Evolutionary conservation across 306 rosid species (phyloP).

Genomic region (Neltuma alba): DNA sequence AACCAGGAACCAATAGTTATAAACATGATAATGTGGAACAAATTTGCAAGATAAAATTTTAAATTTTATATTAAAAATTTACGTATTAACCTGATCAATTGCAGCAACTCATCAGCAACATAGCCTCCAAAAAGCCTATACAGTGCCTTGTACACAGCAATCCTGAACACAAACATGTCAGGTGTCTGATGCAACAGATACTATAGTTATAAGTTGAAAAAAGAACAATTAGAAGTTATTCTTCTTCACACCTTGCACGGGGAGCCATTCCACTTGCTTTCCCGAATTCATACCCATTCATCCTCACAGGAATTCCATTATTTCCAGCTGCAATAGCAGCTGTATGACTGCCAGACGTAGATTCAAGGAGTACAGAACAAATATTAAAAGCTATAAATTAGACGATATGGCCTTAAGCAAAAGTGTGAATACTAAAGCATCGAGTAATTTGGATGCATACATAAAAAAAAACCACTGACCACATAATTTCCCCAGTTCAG

Average conservation of each 20-base stretch:
- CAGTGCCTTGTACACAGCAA: conserved; percentile 97
- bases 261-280: no score
- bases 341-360: conserved; percentile 69
- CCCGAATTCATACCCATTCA: no score
- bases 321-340: conserved; percentile 98
- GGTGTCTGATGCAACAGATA: conserved; percentile 31
- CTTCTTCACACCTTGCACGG: conserved; percentile 88
- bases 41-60: conserved; percentile 2
- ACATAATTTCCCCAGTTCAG: not conserved
- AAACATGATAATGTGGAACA: conserved; percentile 9
- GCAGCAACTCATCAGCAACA: conserved; percentile 99
- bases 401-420: conserved; percentile 23
- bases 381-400: conserved; percentile 13
- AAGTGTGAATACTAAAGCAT: conserved; percentile 11
- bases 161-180: conserved; percentile 56
- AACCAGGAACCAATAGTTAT: conserved; percentile 9
- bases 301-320: no score
- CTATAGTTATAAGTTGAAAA: conserved; percentile 30
- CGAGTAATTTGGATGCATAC: conserved; percentile 7
- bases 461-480: conserved; percentile 12
- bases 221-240: conserved; percentile 12
- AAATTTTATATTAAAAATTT: conserved; percentile 22
- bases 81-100: conserved; percentile 81
- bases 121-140: conserved; percentile 95
- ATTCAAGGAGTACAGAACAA: conserved; percentile 32